phyloP scores from a whole-genome alignment of 352 stramenopile genomes.

The Pythium dissimile region DNA sequence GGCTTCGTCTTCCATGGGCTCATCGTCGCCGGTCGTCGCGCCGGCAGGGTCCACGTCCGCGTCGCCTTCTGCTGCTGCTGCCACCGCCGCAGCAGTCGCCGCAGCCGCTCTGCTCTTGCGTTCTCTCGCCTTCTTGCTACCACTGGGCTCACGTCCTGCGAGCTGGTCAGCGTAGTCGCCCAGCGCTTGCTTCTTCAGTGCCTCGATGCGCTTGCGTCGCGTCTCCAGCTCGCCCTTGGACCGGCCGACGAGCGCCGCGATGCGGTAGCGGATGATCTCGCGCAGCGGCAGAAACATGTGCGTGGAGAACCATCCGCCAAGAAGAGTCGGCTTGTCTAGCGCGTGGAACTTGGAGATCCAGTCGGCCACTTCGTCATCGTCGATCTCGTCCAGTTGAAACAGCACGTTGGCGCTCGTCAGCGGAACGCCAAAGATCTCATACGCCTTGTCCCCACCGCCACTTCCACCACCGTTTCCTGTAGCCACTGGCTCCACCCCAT shows the following conservation, averaged over 20 bases:
- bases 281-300: constrained; percentile 78
- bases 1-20: constrained; percentile 15
- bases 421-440: constrained; percentile 71
- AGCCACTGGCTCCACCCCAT: neutral
- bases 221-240: constrained; percentile 67
- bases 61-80: constrained; percentile 20
- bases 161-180: constrained; percentile 53
- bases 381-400: constrained; percentile 73
- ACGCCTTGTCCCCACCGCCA: constrained; percentile 29
- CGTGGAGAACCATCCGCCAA: constrained; percentile 74
- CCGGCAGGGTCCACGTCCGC: neutral
- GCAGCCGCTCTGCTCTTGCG: neutral
- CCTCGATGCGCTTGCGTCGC: constrained; percentile 59
- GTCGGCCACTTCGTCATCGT: constrained; percentile 52
- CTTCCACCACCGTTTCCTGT: neutral
- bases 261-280: constrained; percentile 73
- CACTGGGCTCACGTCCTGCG: constrained; percentile 17
- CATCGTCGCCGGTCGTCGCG: neutral
- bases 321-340: constrained; percentile 44
- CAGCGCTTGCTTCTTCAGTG: constrained; percentile 71
- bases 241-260: constrained; percentile 64
- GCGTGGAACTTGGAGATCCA: constrained; percentile 52
- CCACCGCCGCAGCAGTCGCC: neutral
- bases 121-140: constrained; percentile 15
- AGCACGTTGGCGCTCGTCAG: constrained; percentile 68